Evolutionary conservation across 352 stramenopile species (phyloP).

Genomic region (Phytophthora brassicae): DNA sequence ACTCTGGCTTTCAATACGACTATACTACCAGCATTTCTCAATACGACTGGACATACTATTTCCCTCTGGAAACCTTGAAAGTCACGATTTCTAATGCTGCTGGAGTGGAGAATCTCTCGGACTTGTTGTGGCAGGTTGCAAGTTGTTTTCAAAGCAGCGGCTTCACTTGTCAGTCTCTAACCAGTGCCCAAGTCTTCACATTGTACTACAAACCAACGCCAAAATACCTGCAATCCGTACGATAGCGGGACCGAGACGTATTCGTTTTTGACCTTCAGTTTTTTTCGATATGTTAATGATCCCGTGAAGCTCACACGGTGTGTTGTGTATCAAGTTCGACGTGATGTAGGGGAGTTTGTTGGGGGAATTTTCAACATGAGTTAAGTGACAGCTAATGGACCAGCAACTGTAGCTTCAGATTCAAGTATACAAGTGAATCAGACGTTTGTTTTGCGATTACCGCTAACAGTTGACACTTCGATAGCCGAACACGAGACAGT

Average conservation of each 20-base stretch:
- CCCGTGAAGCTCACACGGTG: slow-evolving; percentile 35
- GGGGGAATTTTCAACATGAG: slow-evolving; percentile 28
- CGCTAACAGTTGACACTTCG: slow-evolving; percentile 16
- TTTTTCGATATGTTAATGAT: slow-evolving; percentile 47
- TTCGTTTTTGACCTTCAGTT: slow-evolving; percentile 42
- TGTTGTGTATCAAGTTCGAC: slow-evolving; percentile 51
- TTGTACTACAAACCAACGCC: slow-evolving; percentile 32
- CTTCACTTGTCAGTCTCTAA: slow-evolving; percentile 20
- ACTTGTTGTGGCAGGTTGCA: slow-evolving; percentile 22
- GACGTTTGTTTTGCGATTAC: slow-evolving; percentile 36
- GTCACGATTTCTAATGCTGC: slow-evolving; percentile 4
- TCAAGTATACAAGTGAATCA: slow-evolving; percentile 50
- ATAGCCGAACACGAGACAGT: slow-evolving; percentile 30
- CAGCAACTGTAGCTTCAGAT: slow-evolving; percentile 20
- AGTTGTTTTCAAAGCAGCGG: slow-evolving; percentile 15
- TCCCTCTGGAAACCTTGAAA: slow-evolving; percentile 13
- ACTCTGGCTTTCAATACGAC: slow-evolving; percentile 21
- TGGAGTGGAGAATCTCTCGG: slow-evolving; percentile 11
- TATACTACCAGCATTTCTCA: neutral
- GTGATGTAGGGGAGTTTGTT: slow-evolving; percentile 45
- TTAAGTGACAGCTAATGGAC: slow-evolving; percentile 27
- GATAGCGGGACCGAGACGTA: neutral
- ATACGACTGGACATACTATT: slow-evolving; percentile 15
- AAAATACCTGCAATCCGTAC: slow-evolving; percentile 21
- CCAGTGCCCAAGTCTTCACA: slow-evolving; percentile 17